Evolutionary conservation across 169 alveolate genomes (phyloP).

Genomic region (Plasmodium gaboni): DNA sequence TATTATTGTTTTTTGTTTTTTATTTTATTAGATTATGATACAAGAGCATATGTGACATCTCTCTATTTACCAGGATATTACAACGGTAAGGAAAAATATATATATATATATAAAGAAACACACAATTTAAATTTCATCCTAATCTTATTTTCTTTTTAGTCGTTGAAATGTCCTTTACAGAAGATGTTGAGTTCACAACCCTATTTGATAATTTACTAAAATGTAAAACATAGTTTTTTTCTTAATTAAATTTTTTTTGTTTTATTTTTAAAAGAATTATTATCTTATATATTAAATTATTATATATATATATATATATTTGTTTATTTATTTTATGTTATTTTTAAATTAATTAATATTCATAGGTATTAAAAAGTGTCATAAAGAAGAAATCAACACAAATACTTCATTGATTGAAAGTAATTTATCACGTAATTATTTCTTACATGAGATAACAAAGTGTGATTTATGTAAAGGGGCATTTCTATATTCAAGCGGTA

Average conservation of each 20-base stretch:
- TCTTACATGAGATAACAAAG: neutral
- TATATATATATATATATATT: too few species aligned
- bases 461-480: constrained; percentile 48
- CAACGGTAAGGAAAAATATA: constrained; percentile 34
- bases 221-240: constrained; percentile 9
- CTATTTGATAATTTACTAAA: constrained; percentile 9
- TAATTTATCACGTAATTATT: neutral
- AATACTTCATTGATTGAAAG: neutral
- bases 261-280: too few species aligned
- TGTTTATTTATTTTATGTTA: too few species aligned
- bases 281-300: too few species aligned
- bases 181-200: neutral
- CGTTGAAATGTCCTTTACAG: constrained; percentile 18
- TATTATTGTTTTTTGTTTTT: constrained; percentile 1
- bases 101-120: neutral
- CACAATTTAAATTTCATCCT: neutral
- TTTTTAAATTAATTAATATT: neutral
- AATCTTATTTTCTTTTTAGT: constrained; percentile 22
- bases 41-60: constrained; percentile 35
- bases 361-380: constrained; percentile 39
- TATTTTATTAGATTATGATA: constrained; percentile 17
- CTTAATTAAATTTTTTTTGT: too few species aligned
- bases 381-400: neutral
- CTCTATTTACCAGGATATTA: constrained; percentile 54
- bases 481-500: constrained; percentile 9